Conservation (phyloP, 345 rosid genomes). For the Eucalyptus curtisii region DNA sequence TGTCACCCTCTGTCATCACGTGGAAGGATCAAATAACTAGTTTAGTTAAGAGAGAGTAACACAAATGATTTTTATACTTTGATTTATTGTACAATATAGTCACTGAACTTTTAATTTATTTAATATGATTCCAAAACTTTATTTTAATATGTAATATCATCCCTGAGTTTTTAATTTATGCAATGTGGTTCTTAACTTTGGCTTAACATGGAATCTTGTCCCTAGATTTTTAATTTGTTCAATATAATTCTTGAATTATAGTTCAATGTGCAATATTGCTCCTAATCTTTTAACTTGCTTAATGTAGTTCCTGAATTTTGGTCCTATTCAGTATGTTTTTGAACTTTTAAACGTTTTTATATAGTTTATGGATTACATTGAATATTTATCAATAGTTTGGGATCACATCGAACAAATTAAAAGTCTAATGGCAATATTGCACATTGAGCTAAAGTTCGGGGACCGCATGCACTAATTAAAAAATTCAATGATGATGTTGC, state of each 20-base stretch:
- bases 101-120: too few relatives aligned
- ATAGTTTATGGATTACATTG: not conserved
- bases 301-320: not conserved
- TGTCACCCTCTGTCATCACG: not conserved
- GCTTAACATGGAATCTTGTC: not conserved
- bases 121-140: too few relatives aligned
- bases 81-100: too few relatives aligned
- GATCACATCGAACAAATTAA: not conserved
- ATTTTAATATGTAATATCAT: too few relatives aligned
- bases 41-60: not conserved
- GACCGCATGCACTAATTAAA: not conserved
- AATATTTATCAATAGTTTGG: not conserved
- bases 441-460: not conserved
- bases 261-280: not conserved
- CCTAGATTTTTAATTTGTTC: not conserved
- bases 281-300: not conserved
- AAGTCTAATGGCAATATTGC: accelerated
- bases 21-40: not conserved
- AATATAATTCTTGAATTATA: not conserved
- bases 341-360: not conserved
- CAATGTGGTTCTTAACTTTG: too few relatives aligned
- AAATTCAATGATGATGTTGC: not conserved
- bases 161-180: too few relatives aligned
- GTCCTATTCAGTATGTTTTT: not conserved
- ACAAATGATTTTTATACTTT: not conserved